Evolutionary conservation across 176 grass and related monocot genomes (phyloP), one percentile per base, ranked within the genome.

Genomic region (Triticum timopheevii): DNA sequence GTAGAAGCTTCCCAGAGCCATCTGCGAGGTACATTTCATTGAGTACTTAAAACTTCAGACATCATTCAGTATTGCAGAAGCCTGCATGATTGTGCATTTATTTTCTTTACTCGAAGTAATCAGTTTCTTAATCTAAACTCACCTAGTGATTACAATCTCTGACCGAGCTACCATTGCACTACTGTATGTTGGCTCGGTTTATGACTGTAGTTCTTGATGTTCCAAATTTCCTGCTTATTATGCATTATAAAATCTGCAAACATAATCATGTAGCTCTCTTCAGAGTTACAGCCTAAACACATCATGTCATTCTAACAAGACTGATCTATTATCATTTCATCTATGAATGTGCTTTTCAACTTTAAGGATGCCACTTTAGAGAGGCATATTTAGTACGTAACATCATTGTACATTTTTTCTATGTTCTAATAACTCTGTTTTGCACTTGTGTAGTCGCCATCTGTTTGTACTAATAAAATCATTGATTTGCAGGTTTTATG

Each of bases 1-100:
- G 88, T 40, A 88, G 89, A 84, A 93, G 77, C 84, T 99, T 99
- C 81, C 88, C 88, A 40, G 97, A 96, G 80, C 80, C 90, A 87
- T 89, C 97, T 63, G 92, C 94, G 20, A 94, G 97, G 97, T 99
- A 96, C 80, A 68, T 75, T 27, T 10, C 4, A 77, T 30, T 54
- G n/a, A 61, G 20, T 54, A n/a, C 31, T 23, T 22, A 24, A 2
- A 76, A 34, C 15, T 78, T 78, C 35, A 34, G 9, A 31, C 49
- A 71, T 74, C 39, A 25, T 30, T 79, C 67, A 84, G 1, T 65
- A 61, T 25, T 44, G 12, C 54, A 13, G 31, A 73, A 30, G 19
- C 64, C 64, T 78, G 33, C 33, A 79, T 83, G 42, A 28, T 67
- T 83, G 42, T 75, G 45, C 33, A 81, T 19, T 68, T 80, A 64